These are phyloP conservation scores for Quercus gilva DNA, from an alignment of 306 rosid species.

Conservation along the genomic window DNA sequence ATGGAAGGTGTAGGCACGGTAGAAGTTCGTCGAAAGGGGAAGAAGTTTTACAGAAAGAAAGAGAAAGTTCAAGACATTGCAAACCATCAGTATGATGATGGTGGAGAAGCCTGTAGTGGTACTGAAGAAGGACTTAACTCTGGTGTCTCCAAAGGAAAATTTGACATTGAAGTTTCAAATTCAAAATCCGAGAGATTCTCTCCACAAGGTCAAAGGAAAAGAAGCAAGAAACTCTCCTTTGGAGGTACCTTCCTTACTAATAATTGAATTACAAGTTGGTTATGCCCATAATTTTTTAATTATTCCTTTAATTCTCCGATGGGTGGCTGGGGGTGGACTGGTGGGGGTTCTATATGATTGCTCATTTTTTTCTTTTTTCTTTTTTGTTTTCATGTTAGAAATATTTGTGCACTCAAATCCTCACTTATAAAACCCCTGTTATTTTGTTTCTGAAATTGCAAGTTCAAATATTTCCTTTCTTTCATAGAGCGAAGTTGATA, in stretches of 20 bases:
- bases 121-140: constrained; percentile 69
- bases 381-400: not conserved
- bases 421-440: not conserved
- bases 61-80: constrained; percentile 47
- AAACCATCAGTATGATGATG: constrained; percentile 63
- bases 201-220: constrained; percentile 48
- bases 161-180: constrained; percentile 54
- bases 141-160: constrained; percentile 48
- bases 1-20: constrained; percentile 60
- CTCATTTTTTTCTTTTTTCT: not conserved
- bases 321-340: not conserved
- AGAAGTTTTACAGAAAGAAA: constrained; percentile 54
- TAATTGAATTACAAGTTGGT: constrained; percentile 5
- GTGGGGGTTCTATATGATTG: not conserved
- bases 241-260: constrained; percentile 56
- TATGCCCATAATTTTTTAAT: constrained; percentile 9
- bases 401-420: not conserved
- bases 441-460: not conserved
- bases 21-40: constrained; percentile 47
- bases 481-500: not conserved
- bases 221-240: constrained; percentile 57
- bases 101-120: constrained; percentile 88
- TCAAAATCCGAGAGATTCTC: constrained; percentile 42
- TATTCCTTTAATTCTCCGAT: constrained; percentile 8
- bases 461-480: not conserved